A percentile compares a stretch with the other conserved stretches of the same genome.
Conservation (phyloP, 2,329 filamentous ascomycete genomes). For the Botrytis fabae region DNA sequence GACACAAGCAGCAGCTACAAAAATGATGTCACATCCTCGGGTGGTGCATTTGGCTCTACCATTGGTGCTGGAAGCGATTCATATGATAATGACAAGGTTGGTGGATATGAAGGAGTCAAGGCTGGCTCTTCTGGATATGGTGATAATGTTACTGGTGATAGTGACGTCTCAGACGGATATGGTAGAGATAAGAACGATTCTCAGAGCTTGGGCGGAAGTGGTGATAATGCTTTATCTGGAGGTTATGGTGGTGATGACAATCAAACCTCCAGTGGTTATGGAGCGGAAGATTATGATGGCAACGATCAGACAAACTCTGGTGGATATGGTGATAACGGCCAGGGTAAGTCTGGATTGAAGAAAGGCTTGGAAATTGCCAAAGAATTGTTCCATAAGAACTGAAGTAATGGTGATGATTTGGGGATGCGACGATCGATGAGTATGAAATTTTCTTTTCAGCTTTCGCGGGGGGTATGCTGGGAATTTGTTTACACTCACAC, state of each 20-base stretch:
- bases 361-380: constrained; percentile 15
- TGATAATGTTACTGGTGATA: not conserved
- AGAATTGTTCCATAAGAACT: not conserved
- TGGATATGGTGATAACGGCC: constrained; percentile 2
- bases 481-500: not conserved
- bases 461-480: not conserved
- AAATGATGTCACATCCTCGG: not conserved
- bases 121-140: not conserved
- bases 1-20: not conserved
- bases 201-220: not conserved
- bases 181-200: not conserved
- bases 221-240: not conserved
- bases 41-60: not conserved
- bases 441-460: not conserved
- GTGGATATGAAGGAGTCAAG: not conserved
- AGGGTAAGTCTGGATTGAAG: constrained; percentile 7
- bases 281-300: not conserved
- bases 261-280: not conserved
- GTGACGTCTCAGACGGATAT: not conserved
- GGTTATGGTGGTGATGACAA: not conserved
- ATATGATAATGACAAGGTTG: not conserved
- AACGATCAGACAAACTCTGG: not conserved
- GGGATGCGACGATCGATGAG: not conserved
- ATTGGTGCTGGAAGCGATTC: not conserved
- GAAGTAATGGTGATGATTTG: not conserved